Evolutionary conservation across 805 yeast genomes (phyloP), one percentile per base, ranked within the genome.

Genomic region (Lachancea sp.): DNA sequence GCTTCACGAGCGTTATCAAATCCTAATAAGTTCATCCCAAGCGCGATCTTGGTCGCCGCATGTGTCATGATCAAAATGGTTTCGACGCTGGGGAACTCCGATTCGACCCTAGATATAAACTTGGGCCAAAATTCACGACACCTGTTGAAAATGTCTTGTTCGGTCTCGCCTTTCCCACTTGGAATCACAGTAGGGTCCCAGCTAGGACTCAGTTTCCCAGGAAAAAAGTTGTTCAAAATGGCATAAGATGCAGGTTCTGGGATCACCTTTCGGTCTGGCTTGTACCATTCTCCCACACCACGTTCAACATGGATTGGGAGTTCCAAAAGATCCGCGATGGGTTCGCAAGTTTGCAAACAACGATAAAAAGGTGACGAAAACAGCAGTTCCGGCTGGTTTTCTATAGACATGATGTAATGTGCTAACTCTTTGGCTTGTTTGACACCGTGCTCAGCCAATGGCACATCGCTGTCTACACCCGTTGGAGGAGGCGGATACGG

Each of bases 211-310:
- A 78, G 55, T 4, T 76, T 66, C 3, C 61, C 62, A 0, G 74
- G 70, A 62, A 91, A 91, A 49, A 77, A 78, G 34, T 63, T 57
- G 33, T 69, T 62, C 53, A 88, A 69, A 1, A 65, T 55, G 13
- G 70, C 73, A 41, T 67, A 65, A 17, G 71, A 62, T 0, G 84
- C 88, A 1, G 96, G 90, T 20, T 64, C 67, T 2, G 97, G 95
- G 49, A 85, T 78, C 12, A 78, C 69, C 1, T 70, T 70, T 55
- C 96, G 70, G 36, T 77, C 77, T n/a, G 78, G 79, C 55, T 78
- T 77, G 58, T 85, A 91, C 95, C 96, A 89, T 66, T 93, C 97
- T 18, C 96, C 95, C 20, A 91, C 72, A 0, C 97, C 98, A 43
- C 81, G 67, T 55, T 93, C 99, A 3, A 85, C 64, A 40, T 67